These are phyloP conservation scores for Lactarius psammicola DNA, from an alignment of 768 basidiomycete genomes.

Conservation along the genomic window DNA sequence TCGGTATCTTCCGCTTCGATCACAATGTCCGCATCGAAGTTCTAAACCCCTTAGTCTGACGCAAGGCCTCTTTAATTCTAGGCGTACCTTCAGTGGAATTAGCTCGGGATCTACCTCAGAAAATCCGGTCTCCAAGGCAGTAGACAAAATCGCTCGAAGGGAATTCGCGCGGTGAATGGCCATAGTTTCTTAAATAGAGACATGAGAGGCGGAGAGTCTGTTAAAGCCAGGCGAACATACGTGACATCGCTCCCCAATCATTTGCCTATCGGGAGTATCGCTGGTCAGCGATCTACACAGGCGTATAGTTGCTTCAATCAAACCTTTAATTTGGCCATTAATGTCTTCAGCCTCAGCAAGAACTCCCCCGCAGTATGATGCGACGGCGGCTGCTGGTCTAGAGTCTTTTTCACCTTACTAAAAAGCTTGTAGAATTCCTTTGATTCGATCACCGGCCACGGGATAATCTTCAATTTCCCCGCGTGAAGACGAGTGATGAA, in stretches of 20 bases:
- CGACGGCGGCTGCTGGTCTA: slow-evolving; percentile 51
- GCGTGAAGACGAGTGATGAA: slow-evolving; percentile 61
- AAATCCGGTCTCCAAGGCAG: slow-evolving; percentile 48
- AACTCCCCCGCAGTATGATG: slow-evolving; percentile 56
- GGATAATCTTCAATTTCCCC: slow-evolving; percentile 55
- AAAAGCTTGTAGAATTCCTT: slow-evolving; percentile 60
- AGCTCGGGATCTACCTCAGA: slow-evolving; percentile 44
- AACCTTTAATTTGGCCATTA: slow-evolving; percentile 70
- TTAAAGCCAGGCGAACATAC: slow-evolving; percentile 38
- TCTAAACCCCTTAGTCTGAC: slow-evolving; percentile 35
- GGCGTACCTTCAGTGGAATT: slow-evolving; percentile 50
- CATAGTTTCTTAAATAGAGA: slow-evolving; percentile 42
- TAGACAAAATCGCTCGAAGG: slow-evolving; percentile 42
- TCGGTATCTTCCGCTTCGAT: slow-evolving; percentile 35
- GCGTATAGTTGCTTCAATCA: background rate
- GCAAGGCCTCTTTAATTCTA: background rate
- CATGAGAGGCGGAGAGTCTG: background rate
- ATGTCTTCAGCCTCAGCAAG: slow-evolving; percentile 53
- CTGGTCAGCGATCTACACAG: background rate
- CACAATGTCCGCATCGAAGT: slow-evolving; percentile 47
- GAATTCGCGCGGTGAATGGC: slow-evolving; percentile 43
- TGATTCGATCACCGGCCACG: slow-evolving; percentile 68
- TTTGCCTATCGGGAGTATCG: slow-evolving; percentile 45
- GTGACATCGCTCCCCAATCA: slow-evolving; percentile 63
- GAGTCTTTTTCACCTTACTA: slow-evolving; percentile 42